Conservation (phyloP, 768 basidiomycete genomes). For the Leccinum sublutescens region DNA sequence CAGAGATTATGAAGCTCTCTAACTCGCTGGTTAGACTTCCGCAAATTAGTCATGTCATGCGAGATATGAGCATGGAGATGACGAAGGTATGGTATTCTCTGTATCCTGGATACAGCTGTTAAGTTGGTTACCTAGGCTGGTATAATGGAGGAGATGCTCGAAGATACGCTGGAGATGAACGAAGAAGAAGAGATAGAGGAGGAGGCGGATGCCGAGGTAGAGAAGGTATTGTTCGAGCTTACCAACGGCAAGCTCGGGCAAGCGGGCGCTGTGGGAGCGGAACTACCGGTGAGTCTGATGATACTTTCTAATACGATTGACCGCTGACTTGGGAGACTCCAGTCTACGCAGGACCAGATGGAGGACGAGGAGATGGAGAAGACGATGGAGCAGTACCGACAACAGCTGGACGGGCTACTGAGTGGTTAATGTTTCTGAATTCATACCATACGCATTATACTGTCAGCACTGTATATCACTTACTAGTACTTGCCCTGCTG, state of each 20-base stretch:
- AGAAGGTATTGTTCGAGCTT: constrained; percentile 92
- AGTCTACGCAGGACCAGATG: constrained; percentile 59
- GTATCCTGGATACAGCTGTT: neutral
- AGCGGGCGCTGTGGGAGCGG: constrained; percentile 68
- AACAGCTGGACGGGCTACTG: constrained; percentile 84
- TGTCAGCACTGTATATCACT: no score
- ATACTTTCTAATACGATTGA: constrained; percentile 1
- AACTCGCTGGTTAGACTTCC: constrained; percentile 90
- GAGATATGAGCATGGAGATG: constrained; percentile 99
- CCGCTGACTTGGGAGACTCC: constrained; percentile 8
- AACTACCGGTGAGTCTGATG: constrained; percentile 64
- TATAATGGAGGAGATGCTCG: constrained; percentile 97
- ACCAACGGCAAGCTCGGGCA: constrained; percentile 95
- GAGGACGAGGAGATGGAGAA: constrained; percentile 84
- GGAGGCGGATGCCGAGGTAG: constrained; percentile 96
- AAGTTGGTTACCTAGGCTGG: constrained; percentile 64
- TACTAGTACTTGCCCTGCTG: no score
- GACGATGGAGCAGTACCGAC: constrained; percentile 87
- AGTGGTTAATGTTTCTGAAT: constrained; percentile 37
- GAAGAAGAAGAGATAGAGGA: constrained; percentile 95
- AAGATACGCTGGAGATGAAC: constrained; percentile 86
- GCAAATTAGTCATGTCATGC: constrained; percentile 89
- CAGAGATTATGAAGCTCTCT: constrained; percentile 99
- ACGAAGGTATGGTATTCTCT: constrained; percentile 69
- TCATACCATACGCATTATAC: constrained; percentile 17